Conservation (phyloP, 2,329 filamentous ascomycete species). For the Trichocomaceae sp. region DNA sequence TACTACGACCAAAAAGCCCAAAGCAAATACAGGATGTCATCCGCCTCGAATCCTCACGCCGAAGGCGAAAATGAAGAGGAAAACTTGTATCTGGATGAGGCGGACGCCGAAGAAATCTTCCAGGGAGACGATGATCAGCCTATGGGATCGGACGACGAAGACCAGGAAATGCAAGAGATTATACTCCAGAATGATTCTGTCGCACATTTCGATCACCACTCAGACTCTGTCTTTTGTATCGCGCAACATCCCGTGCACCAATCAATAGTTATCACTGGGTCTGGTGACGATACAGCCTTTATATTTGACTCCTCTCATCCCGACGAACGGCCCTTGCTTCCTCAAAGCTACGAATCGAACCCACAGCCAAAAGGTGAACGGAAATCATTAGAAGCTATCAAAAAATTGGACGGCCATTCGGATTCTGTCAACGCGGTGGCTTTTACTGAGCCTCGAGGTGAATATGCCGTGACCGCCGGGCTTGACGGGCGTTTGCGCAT, state of each 20-base stretch:
- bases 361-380: slow-evolving; percentile 54
- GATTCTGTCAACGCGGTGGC: slow-evolving; percentile 83
- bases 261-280: slow-evolving; percentile 78
- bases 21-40: slow-evolving; percentile 23
- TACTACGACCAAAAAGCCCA: not conserved
- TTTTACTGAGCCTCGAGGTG: slow-evolving; percentile 76
- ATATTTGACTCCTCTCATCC: slow-evolving; percentile 69
- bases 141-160: slow-evolving; percentile 64
- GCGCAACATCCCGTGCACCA: slow-evolving; percentile 80
- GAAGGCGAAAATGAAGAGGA: slow-evolving; percentile 50
- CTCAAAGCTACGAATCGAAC: slow-evolving; percentile 64
- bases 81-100: slow-evolving; percentile 66
- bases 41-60: slow-evolving; percentile 25
- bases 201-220: slow-evolving; percentile 85
- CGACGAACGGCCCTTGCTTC: slow-evolving; percentile 58
- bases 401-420: slow-evolving; percentile 77
- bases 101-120: slow-evolving; percentile 73
- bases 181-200: slow-evolving; percentile 83
- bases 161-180: slow-evolving; percentile 39
- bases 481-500: slow-evolving; percentile 76
- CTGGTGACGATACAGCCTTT: slow-evolving; percentile 78
- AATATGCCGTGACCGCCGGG: slow-evolving; percentile 79
- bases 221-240: slow-evolving; percentile 89
- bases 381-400: slow-evolving; percentile 58
- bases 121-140: slow-evolving; percentile 60